phyloP scores from a whole-genome alignment of 2,329 filamentous ascomycete species.

The Fusarium neocosmosporiellum region DNA sequence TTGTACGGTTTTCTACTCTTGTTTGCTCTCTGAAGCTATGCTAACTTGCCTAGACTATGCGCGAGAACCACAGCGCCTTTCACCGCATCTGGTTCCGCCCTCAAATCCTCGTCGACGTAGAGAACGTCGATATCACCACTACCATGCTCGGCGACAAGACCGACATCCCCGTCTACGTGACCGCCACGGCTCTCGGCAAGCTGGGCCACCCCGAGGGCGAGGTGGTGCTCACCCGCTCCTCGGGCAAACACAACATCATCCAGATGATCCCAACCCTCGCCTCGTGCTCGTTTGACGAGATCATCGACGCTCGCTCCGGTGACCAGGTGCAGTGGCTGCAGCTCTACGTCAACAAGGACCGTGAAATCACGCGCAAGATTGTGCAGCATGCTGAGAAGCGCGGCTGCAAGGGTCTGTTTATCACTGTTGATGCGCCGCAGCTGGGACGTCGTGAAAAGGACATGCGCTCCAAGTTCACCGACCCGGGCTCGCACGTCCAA shows the following conservation, averaged over 20 bases:
- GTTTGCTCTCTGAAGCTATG: neutral
- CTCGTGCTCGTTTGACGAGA: slow-evolving; percentile 97
- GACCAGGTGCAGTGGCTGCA: slow-evolving; percentile 96
- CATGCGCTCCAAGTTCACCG: slow-evolving; percentile 93
- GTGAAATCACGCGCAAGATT: slow-evolving; percentile 88
- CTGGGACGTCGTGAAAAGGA: slow-evolving; percentile 96
- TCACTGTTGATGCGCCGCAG: slow-evolving; percentile 97
- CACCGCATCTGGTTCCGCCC: slow-evolving; percentile 98
- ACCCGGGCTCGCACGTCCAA: slow-evolving; percentile 86
- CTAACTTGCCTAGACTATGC: slow-evolving; percentile 73
- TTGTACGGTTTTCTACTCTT: slow-evolving; percentile 45
- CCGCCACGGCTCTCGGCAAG: slow-evolving; percentile 94
- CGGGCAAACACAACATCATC: slow-evolving; percentile 86
- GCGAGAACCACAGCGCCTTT: slow-evolving; percentile 95
- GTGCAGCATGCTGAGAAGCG: slow-evolving; percentile 91
- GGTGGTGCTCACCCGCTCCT: slow-evolving; percentile 86
- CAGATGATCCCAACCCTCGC: slow-evolving; percentile 99
- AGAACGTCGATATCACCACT: slow-evolving; percentile 85
- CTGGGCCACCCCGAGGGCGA: slow-evolving; percentile 95
- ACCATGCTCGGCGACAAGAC: slow-evolving; percentile 93
- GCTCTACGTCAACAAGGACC: slow-evolving; percentile 97
- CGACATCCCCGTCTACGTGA: slow-evolving; percentile 93
- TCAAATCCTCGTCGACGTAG: slow-evolving; percentile 87
- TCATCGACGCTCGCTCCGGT: slow-evolving; percentile 82
- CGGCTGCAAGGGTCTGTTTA: slow-evolving; percentile 95